A percentile compares a stretch with the other conserved stretches of the same genome.
These are phyloP conservation scores for Boletus insuetus DNA, from an alignment of 768 basidiomycete species.

Conservation along the genomic window DNA sequence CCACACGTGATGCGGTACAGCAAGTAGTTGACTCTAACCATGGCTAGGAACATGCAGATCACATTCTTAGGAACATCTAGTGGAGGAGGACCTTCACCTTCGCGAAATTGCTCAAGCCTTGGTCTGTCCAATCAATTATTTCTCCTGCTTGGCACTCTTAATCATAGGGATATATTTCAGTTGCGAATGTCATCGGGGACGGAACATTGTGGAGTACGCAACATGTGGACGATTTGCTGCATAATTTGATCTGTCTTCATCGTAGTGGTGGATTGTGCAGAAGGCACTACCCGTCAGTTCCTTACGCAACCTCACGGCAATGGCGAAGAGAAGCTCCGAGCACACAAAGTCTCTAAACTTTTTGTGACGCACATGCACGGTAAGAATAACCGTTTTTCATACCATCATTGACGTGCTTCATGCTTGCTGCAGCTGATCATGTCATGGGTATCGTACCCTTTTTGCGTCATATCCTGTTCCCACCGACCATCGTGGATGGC, in stretches of 20 bases:
- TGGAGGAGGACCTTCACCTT: slow-evolving; percentile 70
- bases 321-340: slow-evolving; percentile 34
- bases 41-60: slow-evolving; percentile 47
- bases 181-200: slow-evolving; percentile 54
- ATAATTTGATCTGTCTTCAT: slow-evolving; percentile 1
- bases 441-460: slow-evolving; percentile 71
- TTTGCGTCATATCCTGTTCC: slow-evolving; percentile 56
- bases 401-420: neutral
- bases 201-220: slow-evolving; percentile 66
- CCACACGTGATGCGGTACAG: slow-evolving; percentile 14
- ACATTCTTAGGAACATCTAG: slow-evolving; percentile 77
- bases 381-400: slow-evolving; percentile 17
- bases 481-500: slow-evolving; percentile 30
- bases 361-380: slow-evolving; percentile 89
- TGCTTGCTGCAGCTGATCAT: slow-evolving; percentile 55
- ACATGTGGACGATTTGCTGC: neutral
- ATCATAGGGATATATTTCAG: slow-evolving; percentile 19
- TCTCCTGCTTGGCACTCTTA: neutral
- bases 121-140: slow-evolving; percentile 10
- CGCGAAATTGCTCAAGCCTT: slow-evolving; percentile 76
- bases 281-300: slow-evolving; percentile 75
- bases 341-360: slow-evolving; percentile 56
- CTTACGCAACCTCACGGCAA: slow-evolving; percentile 44
- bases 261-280: slow-evolving; percentile 81
- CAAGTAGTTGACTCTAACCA: slow-evolving; percentile 12